phyloP scores from a whole-genome alignment of 306 rosid species.

The Medicago ruthenica region DNA sequence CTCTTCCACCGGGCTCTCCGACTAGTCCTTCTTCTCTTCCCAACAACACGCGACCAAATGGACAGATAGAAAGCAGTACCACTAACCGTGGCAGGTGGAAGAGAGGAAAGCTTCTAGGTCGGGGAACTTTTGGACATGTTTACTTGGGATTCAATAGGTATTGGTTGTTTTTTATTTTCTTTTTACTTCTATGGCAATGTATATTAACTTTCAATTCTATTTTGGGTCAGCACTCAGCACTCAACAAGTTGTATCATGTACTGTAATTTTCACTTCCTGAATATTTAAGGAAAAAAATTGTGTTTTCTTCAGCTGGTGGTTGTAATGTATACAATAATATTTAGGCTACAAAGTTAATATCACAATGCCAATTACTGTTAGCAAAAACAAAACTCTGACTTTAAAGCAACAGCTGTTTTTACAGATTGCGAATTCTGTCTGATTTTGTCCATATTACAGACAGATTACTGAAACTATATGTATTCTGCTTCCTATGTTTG shows the following conservation, averaged over 20 bases:
- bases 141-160: constrained; percentile 94
- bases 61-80: constrained; percentile 49
- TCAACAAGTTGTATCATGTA: constrained; percentile 26
- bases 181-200: not conserved
- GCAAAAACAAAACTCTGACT: constrained; percentile 3
- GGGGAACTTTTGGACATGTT: constrained; percentile 98
- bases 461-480: constrained; percentile 33
- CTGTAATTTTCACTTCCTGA: constrained; percentile 23
- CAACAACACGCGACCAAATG: constrained; percentile 48
- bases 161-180: constrained; percentile 8
- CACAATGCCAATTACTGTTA: not conserved
- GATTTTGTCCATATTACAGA: constrained; percentile 34
- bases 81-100: constrained; percentile 69
- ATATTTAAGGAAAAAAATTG: constrained; percentile 10
- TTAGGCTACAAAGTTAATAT: constrained; percentile 34
- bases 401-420: constrained; percentile 25
- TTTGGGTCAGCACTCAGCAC: constrained; percentile 11
- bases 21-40: constrained; percentile 77
- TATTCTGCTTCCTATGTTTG: constrained; percentile 39
- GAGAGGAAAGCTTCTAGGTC: constrained; percentile 94
- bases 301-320: constrained; percentile 4
- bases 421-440: constrained; percentile 21
- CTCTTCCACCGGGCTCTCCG: constrained; percentile 97
- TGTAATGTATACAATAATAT: constrained; percentile 24
- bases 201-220: constrained; percentile 35